Base-by-base conservation (phyloP, 2,329 filamentous ascomycete species). In the Aureobasidium sp. region DNA sequence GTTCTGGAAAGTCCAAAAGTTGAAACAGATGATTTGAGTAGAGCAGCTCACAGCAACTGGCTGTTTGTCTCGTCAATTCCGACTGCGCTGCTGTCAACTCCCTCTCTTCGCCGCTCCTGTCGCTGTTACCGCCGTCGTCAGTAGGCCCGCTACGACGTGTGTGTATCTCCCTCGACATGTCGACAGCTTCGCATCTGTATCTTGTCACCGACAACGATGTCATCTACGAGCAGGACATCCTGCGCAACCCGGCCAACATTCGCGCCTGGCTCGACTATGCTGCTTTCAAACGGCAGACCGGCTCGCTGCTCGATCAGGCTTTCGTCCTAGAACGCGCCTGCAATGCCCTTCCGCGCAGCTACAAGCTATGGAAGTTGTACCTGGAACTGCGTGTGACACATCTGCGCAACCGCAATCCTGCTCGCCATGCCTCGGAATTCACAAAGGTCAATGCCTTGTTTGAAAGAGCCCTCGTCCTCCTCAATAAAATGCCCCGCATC, bases 331-430 rank as follows among this genome's bases (percentile, higher is more conserved):
- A 97, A 77, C 86, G 94, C 71, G 93, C 94, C 63, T 97, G 93
- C 75, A 81, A 84, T 66, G 89, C 95, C 70, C 83, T 99, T 50
- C 94, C 94, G 55, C 85, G 94, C 68, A 97, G 93, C 32, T 99
- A 96, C 80, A 99, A 99, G 79, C 81, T 99, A 53, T 99, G 94
- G 94, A 97, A 96, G 78, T 86, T 96, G 85, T 99, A 97, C 75
- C 85, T 99, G 67, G 84, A 86, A 67, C 88, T 97, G 68, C 86
- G 94, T 69, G 86, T 84, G 62, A 89, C 88, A 69, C 73, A 74
- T 62, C 56, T 75, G 51, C 81, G 85, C 65, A 88, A 87, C 71
- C 85, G 93, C 68, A 97, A 96, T 73, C 86, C 93, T 13, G 89
- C 90, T 62, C 82, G 87, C 63, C 91, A 89, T 73, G 85, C 85